Percentiles rank a stretch among this genome's conserved stretches.
These are phyloP conservation scores for Termitomyces sp. DNA, from an alignment of 768 basidiomycete genomes.

Conservation along the genomic window DNA sequence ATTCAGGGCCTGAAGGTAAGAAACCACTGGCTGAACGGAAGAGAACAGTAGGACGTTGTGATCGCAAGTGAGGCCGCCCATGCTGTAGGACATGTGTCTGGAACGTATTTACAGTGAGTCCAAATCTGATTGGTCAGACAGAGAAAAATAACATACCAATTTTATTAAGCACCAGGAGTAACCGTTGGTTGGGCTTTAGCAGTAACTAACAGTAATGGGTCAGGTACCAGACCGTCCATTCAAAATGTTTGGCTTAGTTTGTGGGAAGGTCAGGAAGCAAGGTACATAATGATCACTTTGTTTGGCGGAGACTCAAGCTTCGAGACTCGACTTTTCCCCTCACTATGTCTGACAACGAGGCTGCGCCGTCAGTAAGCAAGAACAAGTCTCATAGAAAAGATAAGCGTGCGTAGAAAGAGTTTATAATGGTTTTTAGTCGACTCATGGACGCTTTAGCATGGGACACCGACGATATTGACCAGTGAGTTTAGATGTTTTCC, in stretches of 20 bases:
- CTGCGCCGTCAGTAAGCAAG: conserved; percentile 52
- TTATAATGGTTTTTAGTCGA: not conserved
- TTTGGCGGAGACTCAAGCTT: no score
- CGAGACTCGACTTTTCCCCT: no score
- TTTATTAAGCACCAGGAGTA: conserved; percentile 79
- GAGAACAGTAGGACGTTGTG: conserved; percentile 54
- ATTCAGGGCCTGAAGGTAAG: conserved; percentile 33
- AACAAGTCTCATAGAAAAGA: conserved; percentile 91
- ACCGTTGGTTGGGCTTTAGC: conserved; percentile 35
- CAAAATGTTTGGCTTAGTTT: no score
- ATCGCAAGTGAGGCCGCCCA: conserved; percentile 65
- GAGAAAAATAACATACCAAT: conserved; percentile 51
- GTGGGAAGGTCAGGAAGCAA: no score
- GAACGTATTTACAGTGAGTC: not conserved
- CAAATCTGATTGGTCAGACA: not conserved
- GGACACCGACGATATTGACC: conserved; percentile 99
- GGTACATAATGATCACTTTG: no score
- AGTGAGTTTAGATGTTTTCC: conserved; percentile 50
- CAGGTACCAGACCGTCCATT: no score
- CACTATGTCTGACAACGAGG: conserved; percentile 39
- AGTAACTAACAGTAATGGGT: no score
- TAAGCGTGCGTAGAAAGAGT: conserved; percentile 62
- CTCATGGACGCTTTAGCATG: conserved; percentile 57
- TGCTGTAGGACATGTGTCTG: conserved; percentile 70
- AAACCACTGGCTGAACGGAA: conserved; percentile 73